Conservation (phyloP, 2,329 filamentous ascomycete species). For the Fusarium tanahbumbuense region DNA sequence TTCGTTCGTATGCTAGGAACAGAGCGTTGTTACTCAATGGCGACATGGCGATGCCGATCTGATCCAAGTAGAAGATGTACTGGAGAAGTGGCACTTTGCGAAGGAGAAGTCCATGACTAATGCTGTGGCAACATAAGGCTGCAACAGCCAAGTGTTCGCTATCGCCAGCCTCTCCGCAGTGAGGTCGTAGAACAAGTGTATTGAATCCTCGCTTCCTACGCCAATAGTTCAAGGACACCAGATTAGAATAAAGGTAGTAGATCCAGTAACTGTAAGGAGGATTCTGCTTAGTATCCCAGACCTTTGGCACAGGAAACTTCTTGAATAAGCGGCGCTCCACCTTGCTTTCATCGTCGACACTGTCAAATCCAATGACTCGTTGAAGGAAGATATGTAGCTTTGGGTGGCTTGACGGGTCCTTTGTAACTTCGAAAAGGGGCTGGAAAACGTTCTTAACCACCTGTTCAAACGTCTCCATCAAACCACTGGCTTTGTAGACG, state of each 20-base stretch:
- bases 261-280: conserved; percentile 99
- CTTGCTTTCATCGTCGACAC: conserved; percentile 98
- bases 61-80: conserved; percentile 97
- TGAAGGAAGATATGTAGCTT: conserved; percentile 96
- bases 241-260: conserved; percentile 96
- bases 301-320: conserved; percentile 91
- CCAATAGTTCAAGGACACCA: conserved; percentile 91
- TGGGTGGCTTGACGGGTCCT: conserved; percentile 84
- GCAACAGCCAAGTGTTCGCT: conserved; percentile 95
- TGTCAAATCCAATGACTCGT: conserved; percentile 95
- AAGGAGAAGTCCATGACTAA: conserved; percentile 91
- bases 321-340: conserved; percentile 91
- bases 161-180: conserved; percentile 96
- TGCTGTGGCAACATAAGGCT: conserved; percentile 92
- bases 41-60: conserved; percentile 99
- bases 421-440: conserved; percentile 93
- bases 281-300: conserved; percentile 93
- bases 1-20: conserved; percentile 95
- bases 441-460: conserved; percentile 92
- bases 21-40: conserved; percentile 97
- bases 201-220: conserved; percentile 93
- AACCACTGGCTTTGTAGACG: conserved; percentile 88
- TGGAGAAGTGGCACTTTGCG: conserved; percentile 95
- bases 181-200: conserved; percentile 90
- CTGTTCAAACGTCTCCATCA: conserved; percentile 91